Evolutionary conservation across 106 monocot species (phyloP).

Genomic region (Amphibolis antarctica): DNA sequence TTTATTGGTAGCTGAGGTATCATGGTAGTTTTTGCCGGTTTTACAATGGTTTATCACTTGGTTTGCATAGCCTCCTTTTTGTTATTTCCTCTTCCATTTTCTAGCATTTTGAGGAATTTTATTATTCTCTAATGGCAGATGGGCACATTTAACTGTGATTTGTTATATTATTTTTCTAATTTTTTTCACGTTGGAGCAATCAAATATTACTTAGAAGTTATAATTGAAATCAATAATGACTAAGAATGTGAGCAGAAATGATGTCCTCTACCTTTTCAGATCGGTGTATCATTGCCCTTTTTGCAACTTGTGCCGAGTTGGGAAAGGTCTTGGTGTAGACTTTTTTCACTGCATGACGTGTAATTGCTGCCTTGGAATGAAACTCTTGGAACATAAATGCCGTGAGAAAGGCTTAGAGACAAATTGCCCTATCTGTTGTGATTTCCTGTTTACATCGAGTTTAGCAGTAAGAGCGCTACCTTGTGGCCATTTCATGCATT

Average conservation of each 20-base stretch:
- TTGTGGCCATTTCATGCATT: slow-evolving; percentile 97
- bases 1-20: not conserved
- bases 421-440: slow-evolving; percentile 97
- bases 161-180: no score
- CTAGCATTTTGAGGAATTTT: no score
- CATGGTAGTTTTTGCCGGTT: no score
- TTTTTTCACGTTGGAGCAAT: no score
- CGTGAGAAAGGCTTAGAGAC: slow-evolving; percentile 77
- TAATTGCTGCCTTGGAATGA: slow-evolving; percentile 98
- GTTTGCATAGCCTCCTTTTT: no score
- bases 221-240: not conserved
- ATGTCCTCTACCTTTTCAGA: slow-evolving; percentile 28
- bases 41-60: no score
- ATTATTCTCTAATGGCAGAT: no score
- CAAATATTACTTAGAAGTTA: no score
- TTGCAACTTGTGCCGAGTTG: slow-evolving; percentile 95
- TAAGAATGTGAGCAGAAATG: not conserved
- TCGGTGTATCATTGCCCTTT: slow-evolving; percentile 94
- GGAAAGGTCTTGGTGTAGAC: slow-evolving; percentile 87
- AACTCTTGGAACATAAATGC: slow-evolving; percentile 80
- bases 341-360: slow-evolving; percentile 99
- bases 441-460: slow-evolving; percentile 93
- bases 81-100: no score
- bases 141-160: no score
- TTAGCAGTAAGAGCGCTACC: slow-evolving; percentile 69